A percentile compares a stretch with the other conserved stretches of the same genome.
Evolutionary conservation across 345 rosid species (phyloP).

Genomic region (Gossypium raimondii): DNA sequence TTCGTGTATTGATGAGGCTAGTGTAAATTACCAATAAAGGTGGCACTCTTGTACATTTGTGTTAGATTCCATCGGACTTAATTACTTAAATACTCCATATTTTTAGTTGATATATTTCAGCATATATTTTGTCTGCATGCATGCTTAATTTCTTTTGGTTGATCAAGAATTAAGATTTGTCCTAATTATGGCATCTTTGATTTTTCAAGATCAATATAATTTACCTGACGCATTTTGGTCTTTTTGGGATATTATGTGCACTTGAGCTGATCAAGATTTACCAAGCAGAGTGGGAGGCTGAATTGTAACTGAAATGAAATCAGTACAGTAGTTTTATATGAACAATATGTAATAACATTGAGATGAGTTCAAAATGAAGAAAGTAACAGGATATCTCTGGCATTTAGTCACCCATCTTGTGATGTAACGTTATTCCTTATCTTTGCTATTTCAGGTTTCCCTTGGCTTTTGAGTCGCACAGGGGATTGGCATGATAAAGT

Average conservation of each 20-base stretch:
- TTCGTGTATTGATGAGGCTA: not conserved
- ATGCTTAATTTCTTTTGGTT: not conserved
- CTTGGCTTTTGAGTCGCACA: conserved; percentile 32
- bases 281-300: not conserved
- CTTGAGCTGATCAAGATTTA: not conserved
- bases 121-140: conserved; percentile 1
- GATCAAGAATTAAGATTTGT: not conserved
- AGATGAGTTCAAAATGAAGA: not conserved
- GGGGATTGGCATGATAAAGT: conserved; percentile 31
- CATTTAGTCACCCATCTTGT: conserved; percentile 21
- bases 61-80: not conserved
- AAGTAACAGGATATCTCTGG: not conserved
- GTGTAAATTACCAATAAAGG: not conserved
- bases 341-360: not conserved
- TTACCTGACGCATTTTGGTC: not conserved
- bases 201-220: not conserved
- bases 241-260: not conserved
- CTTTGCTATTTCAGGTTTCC: conserved; percentile 38
- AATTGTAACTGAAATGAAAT: not conserved
- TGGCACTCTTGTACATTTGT: not conserved
- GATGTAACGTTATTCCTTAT: conserved; percentile 9
- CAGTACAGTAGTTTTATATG: not conserved
- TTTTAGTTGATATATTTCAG: conserved; percentile 11
- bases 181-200: not conserved
- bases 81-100: not conserved